Base-by-base conservation (phyloP, 768 basidiomycete genomes). In the Tylopilus cervinicoccineus region DNA sequence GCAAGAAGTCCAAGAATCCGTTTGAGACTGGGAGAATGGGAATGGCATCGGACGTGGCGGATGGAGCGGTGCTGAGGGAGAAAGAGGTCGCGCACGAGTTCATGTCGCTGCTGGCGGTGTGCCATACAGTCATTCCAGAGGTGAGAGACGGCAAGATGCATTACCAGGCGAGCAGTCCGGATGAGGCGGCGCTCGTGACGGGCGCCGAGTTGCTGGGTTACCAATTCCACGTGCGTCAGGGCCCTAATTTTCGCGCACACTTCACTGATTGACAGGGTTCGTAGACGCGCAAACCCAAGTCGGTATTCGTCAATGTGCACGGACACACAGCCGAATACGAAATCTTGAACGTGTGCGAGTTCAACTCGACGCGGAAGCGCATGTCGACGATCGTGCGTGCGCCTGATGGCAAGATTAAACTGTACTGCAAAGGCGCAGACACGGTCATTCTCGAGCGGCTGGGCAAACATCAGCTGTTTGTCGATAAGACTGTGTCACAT, bases 61-160 rank as follows among this genome's bases (percentile, higher is more conserved):
- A 27, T 23, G 42, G 40, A 16, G 17, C 29, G 10, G 28, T 49
- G 16, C 32, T 43, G 39, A 59, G 42, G 46, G 63, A 53, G 78
- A 82, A 67, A 72, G 77, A 79, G 28, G 74, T 84, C 17, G 67
- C 87, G 37, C 67, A 72, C 51, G 88, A 92, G 59, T 86, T 93
- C 50, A 65, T 97, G 60, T 81, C 86, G 0, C 74, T 97, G 19
- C 75, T 98, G 42, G 87, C 95, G 2, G 93, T 98, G 28, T 99
- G 96, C 56, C 96, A 99, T 63, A 98, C 96, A 1, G 96, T 99
- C 57, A 98, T 98, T 59, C 96, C 96, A 2, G 96, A 98, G 70
- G 69, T 84, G 45, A 83, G 78, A 57, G 82, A 90, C 50, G 93
- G 80, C n/a, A 95, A 93, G 75, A 87, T 89, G 53, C 74, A 85